A percentile compares a stretch with the other conserved stretches of the same genome.
These are phyloP conservation scores for Arthroderma uncinatum DNA, from an alignment of 2,329 filamentous ascomycete genomes.

Conservation along the genomic window DNA sequence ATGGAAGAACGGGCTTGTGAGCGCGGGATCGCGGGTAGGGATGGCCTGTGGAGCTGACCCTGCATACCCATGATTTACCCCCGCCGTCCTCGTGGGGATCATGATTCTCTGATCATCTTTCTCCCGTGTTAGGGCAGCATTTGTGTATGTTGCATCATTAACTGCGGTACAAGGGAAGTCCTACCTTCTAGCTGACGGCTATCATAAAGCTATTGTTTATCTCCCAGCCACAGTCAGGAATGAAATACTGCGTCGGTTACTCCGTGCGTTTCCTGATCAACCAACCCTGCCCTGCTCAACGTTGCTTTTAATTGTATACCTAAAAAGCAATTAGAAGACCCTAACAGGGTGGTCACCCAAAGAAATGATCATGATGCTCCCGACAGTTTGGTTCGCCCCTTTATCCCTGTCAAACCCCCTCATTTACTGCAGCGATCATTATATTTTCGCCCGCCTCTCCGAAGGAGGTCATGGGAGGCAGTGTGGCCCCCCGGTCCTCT, in stretches of 20 bases:
- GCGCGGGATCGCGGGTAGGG: background rate
- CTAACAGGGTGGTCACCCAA: background rate
- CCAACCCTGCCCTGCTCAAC: background rate
- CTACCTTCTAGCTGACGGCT: too few relatives aligned
- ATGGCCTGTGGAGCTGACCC: background rate
- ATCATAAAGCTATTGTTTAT: background rate
- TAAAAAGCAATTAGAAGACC: background rate
- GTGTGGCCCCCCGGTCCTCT: background rate
- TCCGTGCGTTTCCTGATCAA: background rate
- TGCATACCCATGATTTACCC: background rate
- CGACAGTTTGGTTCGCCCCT: slow-evolving; percentile 1
- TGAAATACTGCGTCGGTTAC: background rate
- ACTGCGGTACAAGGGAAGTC: background rate
- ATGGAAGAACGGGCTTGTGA: background rate
- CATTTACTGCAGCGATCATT: background rate
- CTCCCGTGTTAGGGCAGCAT: too few relatives aligned
- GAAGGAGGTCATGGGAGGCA: background rate
- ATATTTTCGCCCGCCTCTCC: background rate
- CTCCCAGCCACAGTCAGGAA: background rate
- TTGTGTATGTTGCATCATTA: background rate
- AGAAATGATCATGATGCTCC: background rate
- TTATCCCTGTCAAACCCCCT: slow-evolving; percentile 1
- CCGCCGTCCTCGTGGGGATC: background rate
- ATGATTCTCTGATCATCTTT: background rate
- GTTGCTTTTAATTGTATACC: background rate